phyloP scores from a whole-genome alignment of 2,329 filamentous ascomycete species.

The Cladosporium austrohemisphaericum region DNA sequence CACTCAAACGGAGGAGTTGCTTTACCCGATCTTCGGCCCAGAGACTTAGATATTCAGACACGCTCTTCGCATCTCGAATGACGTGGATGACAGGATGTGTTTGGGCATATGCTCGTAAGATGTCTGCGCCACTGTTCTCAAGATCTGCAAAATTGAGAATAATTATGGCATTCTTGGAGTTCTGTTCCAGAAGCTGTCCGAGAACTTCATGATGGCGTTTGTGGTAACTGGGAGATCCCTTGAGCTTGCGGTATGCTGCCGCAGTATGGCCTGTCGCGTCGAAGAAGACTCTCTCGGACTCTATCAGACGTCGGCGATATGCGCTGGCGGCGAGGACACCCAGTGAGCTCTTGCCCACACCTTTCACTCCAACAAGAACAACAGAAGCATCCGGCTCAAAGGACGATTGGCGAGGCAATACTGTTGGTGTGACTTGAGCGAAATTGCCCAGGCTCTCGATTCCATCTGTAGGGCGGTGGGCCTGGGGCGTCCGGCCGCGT shows the following conservation, averaged over 20 bases:
- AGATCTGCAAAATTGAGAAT: slow-evolving; percentile 68
- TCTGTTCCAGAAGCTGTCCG: slow-evolving; percentile 55
- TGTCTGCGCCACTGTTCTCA: slow-evolving; percentile 58
- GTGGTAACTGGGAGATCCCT: slow-evolving; percentile 61
- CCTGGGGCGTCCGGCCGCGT: slow-evolving; percentile 10
- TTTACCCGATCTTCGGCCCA: slow-evolving; percentile 54
- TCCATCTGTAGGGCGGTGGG: slow-evolving; percentile 8
- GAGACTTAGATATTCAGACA: slow-evolving; percentile 58
- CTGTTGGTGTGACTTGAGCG: slow-evolving; percentile 7
- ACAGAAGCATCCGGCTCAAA: slow-evolving; percentile 65
- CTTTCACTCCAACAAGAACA: slow-evolving; percentile 68
- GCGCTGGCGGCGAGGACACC: slow-evolving; percentile 71
- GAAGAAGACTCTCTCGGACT: slow-evolving; percentile 66
- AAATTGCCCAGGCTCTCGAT: slow-evolving; percentile 14
- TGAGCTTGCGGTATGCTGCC: slow-evolving; percentile 58
- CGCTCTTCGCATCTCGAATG: slow-evolving; percentile 60
- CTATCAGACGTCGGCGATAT: slow-evolving; percentile 64
- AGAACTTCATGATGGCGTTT: slow-evolving; percentile 61
- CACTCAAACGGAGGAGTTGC: slow-evolving; percentile 56
- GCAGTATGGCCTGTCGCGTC: slow-evolving; percentile 61
- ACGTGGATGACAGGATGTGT: slow-evolving; percentile 70
- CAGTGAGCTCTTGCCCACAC: slow-evolving; percentile 71
- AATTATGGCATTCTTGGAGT: slow-evolving; percentile 61
- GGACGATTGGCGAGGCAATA: slow-evolving; percentile 14
- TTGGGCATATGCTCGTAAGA: slow-evolving; percentile 59